Conservation (phyloP, 176 grass and related monocot species). For the Chrysopogon serrulatus region DNA sequence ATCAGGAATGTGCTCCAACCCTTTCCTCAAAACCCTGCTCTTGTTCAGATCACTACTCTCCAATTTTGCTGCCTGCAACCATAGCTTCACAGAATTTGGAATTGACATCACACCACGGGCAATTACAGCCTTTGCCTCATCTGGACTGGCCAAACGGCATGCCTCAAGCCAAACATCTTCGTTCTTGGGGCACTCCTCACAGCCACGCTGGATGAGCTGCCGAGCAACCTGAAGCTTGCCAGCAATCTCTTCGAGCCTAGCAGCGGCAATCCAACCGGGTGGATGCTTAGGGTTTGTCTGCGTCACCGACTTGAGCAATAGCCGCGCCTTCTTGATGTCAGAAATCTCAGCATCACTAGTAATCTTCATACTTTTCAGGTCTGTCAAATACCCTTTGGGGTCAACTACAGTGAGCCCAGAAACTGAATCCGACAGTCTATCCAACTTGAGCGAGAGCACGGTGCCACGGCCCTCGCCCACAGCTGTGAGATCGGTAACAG, state of each 20-base stretch:
- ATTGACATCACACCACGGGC: slow-evolving; percentile 77
- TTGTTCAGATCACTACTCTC: slow-evolving; percentile 67
- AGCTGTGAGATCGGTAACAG: slow-evolving; percentile 83
- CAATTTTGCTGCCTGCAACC: slow-evolving; percentile 84
- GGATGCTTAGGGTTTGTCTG: slow-evolving; percentile 95
- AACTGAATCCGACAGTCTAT: slow-evolving; percentile 83
- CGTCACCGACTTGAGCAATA: slow-evolving; percentile 82
- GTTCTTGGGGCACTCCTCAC: slow-evolving; percentile 92
- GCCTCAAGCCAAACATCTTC: slow-evolving; percentile 97
- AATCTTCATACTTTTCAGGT: slow-evolving; percentile 94
- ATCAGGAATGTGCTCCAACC: slow-evolving; percentile 84
- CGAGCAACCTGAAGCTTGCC: slow-evolving; percentile 79
- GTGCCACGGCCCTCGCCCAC: slow-evolving; percentile 92
- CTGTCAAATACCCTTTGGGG: slow-evolving; percentile 86
- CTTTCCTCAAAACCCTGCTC: slow-evolving; percentile 77
- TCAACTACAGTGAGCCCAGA: slow-evolving; percentile 88
- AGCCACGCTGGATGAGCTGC: slow-evolving; percentile 81
- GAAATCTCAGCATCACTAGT: slow-evolving; percentile 96
- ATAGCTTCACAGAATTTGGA: slow-evolving; percentile 89
- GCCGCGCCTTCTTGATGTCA: slow-evolving; percentile 87
- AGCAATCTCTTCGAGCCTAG: slow-evolving; percentile 87
- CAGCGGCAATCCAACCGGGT: slow-evolving; percentile 93
- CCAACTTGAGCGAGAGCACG: slow-evolving; percentile 84
- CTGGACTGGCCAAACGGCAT: slow-evolving; percentile 79
- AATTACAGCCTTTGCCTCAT: slow-evolving; percentile 88